A percentile compares a stretch with the other conserved stretches of the same genome.
Evolutionary conservation across 2,329 filamentous ascomycete species (phyloP).

Genomic region (Venturia asperata): DNA sequence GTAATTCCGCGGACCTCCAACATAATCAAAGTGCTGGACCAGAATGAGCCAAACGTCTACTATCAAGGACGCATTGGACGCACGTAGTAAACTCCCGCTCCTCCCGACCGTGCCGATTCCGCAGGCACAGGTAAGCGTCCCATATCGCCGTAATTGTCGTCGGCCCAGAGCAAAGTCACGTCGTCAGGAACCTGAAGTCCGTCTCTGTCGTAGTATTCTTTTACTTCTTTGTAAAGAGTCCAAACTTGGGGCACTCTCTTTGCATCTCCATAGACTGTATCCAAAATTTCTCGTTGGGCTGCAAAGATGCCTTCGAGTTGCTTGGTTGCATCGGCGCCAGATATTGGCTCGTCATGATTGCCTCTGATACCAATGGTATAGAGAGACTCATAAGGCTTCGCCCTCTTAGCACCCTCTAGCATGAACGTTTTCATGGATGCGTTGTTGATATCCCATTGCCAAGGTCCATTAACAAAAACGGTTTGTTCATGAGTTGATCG

Average conservation of each 20-base stretch:
- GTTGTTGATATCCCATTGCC: slow-evolving; percentile 66
- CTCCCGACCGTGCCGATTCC: slow-evolving; percentile 53
- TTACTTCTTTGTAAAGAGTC: slow-evolving; percentile 70
- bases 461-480: slow-evolving; percentile 49
- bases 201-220: slow-evolving; percentile 57
- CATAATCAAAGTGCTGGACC: slow-evolving; percentile 54
- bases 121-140: slow-evolving; percentile 53
- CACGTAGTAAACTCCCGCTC: slow-evolving; percentile 58
- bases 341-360: slow-evolving; percentile 57
- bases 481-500: slow-evolving; percentile 48
- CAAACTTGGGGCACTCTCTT: slow-evolving; percentile 47
- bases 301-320: slow-evolving; percentile 55
- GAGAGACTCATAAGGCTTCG: slow-evolving; percentile 58
- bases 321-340: slow-evolving; percentile 49
- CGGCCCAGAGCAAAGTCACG: slow-evolving; percentile 60
- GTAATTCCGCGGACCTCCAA: slow-evolving; percentile 53
- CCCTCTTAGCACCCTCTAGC: slow-evolving; percentile 56
- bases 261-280: slow-evolving; percentile 47
- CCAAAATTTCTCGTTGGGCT: slow-evolving; percentile 53
- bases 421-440: slow-evolving; percentile 62
- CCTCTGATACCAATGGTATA: slow-evolving; percentile 65
- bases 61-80: slow-evolving; percentile 17
- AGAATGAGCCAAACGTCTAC: background rate
- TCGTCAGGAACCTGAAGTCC: slow-evolving; percentile 58
- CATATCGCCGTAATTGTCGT: slow-evolving; percentile 64